Conservation (phyloP, 1,284 basidiomycete genomes). For the Cryptococcus hybrid region DNA sequence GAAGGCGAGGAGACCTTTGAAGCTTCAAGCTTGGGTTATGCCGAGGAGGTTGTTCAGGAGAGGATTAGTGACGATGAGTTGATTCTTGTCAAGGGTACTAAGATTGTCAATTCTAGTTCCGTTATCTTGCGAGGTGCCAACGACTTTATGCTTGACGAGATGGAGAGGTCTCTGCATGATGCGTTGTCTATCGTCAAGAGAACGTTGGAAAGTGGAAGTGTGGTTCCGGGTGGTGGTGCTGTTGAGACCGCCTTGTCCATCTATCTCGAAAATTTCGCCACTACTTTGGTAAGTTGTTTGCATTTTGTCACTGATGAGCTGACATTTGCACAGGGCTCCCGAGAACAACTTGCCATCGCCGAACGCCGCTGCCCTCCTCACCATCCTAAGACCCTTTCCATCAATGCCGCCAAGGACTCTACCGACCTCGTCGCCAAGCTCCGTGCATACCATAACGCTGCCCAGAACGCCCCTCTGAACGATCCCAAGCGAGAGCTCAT, state of each 20-base stretch:
- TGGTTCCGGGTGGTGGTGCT: slow-evolving; percentile 96
- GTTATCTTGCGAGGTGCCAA: slow-evolving; percentile 96
- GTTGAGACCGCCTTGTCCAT: slow-evolving; percentile 97
- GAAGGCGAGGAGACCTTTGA: slow-evolving; percentile 99
- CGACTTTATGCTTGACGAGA: slow-evolving; percentile 99
- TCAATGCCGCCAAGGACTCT: slow-evolving; percentile 98
- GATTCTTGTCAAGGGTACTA: slow-evolving; percentile 96
- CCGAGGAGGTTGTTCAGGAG: slow-evolving; percentile 96
- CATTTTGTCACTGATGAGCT: slow-evolving; percentile 2
- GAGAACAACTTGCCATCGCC: slow-evolving; percentile 97
- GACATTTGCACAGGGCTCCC: slow-evolving; percentile 68
- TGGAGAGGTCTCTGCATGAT: slow-evolving; percentile 97
- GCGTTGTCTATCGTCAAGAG: slow-evolving; percentile 94
- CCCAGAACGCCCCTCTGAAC: slow-evolving; percentile 82
- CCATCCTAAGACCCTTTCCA: slow-evolving; percentile 95
- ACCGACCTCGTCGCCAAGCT: slow-evolving; percentile 97
- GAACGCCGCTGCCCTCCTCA: slow-evolving; percentile 87
- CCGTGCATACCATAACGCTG: slow-evolving; percentile 94
- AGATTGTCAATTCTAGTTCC: slow-evolving; percentile 89
- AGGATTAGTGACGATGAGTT: slow-evolving; percentile 98
- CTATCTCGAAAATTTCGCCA: slow-evolving; percentile 99
- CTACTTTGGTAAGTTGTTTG: slow-evolving; percentile 70
- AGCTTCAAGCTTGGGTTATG: slow-evolving; percentile 78
- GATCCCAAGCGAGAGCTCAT: slow-evolving; percentile 96
- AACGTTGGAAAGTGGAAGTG: slow-evolving; percentile 91